Conservation (phyloP, 129 eudicot genomes). For the Kitagawia praeruptora region DNA sequence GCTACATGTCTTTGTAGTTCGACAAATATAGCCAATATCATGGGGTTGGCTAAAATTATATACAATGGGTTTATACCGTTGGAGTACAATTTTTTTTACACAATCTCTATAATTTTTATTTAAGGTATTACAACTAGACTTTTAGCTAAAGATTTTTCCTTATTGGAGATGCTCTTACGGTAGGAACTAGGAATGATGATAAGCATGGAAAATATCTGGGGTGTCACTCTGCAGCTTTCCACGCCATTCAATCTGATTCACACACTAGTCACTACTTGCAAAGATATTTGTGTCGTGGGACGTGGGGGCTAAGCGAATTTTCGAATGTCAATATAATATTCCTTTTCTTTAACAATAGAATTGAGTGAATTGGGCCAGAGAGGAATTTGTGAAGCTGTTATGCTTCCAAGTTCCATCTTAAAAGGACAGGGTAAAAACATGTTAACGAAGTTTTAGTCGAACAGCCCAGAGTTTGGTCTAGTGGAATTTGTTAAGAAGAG, state of each 20-base stretch:
- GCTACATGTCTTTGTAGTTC: too few relatives aligned
- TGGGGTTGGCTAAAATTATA: too few relatives aligned
- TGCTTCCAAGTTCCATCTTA: not conserved
- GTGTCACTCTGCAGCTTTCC: slow-evolving; percentile 5
- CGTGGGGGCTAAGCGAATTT: not conserved
- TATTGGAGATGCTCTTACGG: too few relatives aligned
- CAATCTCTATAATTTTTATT: too few relatives aligned
- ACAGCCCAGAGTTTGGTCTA: not conserved
- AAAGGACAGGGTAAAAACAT: not conserved
- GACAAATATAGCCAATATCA: too few relatives aligned
- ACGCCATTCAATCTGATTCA: not conserved
- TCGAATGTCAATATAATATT: not conserved
- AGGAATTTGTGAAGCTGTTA: not conserved
- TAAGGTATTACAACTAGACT: too few relatives aligned
- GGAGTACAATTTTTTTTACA: too few relatives aligned
- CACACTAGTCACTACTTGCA: not conserved
- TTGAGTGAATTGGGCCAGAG: not conserved
- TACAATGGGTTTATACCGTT: too few relatives aligned
- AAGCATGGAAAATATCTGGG: not conserved
- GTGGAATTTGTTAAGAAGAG: too few relatives aligned
- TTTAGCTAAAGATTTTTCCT: too few relatives aligned
- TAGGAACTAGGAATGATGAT: not conserved
- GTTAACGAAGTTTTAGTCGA: not conserved
- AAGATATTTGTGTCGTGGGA: not conserved
- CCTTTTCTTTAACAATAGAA: not conserved